Evolutionary conservation across 257 asterid genomes (phyloP), one percentile per base, ranked within the genome.

Genomic region (Nicotiana noctiflora): DNA sequence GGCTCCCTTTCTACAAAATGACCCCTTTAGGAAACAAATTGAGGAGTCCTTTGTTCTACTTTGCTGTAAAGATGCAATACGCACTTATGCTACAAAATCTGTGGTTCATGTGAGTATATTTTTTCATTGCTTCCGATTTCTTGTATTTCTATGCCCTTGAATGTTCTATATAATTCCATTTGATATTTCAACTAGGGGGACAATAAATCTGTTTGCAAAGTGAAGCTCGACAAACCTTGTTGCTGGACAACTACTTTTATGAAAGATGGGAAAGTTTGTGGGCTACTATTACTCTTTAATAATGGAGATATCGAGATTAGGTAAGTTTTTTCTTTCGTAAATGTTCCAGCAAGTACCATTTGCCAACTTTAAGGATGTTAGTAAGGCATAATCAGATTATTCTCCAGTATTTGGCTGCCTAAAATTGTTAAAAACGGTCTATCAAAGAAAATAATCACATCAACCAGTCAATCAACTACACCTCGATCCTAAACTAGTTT

Each of bases 261-360:
- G 83, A 91, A 85, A 83, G 89, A 87, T 70, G 93, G 80, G 82
- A 82, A 74, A 76, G 84, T 79, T 79, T 81, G 89, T 86, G 98
- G 97, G 61, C 82, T 93, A 80, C 81, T 91, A 21, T 84, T 90
- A 78, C 87, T 93, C 80, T 90, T 88, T 88, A 88, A 89, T 84
- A 93, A 96, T 27, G 98, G 98, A 82, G 93, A 83, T 67, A 84
- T 94, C 59, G 96, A 94, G 86, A 86, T 94, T 86, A 88, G 98
- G 98, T 94, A 88, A 79, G 80, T 61, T 34, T 70, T 72, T 65
- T 72, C 79, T 37, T 83, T 83, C 72, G 63, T 52, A 70, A 44
- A 44, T 44, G 17, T 70, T 44, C 34, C 7, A 32, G 31, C 37
- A 44, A 44, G 59, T 21, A 44, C 57, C 21, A 46, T 74, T 74